Evolutionary conservation across 2,329 filamentous ascomycete genomes (phyloP).

Genomic region (Seiridium unicorne): DNA sequence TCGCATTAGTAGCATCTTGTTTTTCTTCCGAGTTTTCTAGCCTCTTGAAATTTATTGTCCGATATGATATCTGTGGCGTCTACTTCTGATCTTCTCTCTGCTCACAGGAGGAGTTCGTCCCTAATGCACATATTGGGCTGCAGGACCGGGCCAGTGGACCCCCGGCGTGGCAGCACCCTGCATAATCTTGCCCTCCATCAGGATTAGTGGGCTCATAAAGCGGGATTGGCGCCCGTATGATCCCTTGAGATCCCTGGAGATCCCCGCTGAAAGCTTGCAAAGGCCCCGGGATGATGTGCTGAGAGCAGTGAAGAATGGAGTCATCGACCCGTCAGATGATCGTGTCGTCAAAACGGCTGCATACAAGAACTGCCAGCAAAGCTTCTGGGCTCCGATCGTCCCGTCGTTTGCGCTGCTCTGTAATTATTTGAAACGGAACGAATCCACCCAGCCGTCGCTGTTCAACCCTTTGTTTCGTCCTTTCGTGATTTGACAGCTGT

Average conservation of each 20-base stretch:
- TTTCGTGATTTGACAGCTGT: not conserved
- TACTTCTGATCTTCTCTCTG: too few species aligned
- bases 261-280: not conserved
- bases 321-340: conserved; percentile 6
- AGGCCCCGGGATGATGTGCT: not conserved
- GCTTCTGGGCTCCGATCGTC: not conserved
- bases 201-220: not conserved
- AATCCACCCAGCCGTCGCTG: not conserved
- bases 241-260: not conserved
- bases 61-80: not conserved
- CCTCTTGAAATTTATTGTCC: not conserved
- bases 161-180: not conserved
- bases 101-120: too few species aligned
- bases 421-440: not conserved
- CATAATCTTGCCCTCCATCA: not conserved
- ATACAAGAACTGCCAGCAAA: not conserved
- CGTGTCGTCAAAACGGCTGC: not conserved
- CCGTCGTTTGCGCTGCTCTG: not conserved
- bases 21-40: not conserved
- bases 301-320: not conserved
- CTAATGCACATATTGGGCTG: too few species aligned
- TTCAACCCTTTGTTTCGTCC: not conserved
- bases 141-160: too few species aligned
- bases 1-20: too few species aligned
- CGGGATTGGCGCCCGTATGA: conserved; percentile 2